These are phyloP conservation scores for Talaromyces nanjingensis DNA, from an alignment of 495 filamentous ascomycete genomes.

Conservation along the genomic window DNA sequence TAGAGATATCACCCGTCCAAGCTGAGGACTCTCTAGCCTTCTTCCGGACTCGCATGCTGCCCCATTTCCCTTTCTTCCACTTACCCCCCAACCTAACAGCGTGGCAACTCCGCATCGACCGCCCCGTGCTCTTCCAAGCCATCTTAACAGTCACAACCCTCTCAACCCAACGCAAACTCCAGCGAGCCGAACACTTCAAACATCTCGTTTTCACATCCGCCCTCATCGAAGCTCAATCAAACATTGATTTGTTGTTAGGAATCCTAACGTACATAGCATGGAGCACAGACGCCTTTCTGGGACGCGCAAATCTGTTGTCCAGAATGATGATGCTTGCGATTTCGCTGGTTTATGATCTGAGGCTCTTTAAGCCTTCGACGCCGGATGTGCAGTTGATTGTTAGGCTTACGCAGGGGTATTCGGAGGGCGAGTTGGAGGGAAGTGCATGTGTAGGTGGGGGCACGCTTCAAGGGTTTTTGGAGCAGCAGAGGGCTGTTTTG, in stretches of 20 bases:
- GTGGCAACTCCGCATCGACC: conserved; percentile 18
- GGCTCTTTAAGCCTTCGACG: conserved; percentile 19
- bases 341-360: conserved; percentile 21
- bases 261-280: conserved; percentile 23
- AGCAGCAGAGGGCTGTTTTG: conserved; percentile 19
- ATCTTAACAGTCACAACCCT: conserved; percentile 19
- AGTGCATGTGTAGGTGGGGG: conserved; percentile 2
- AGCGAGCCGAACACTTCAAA: conserved; percentile 19
- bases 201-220: conserved; percentile 16
- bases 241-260: conserved; percentile 23
- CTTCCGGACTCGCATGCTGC: conserved; percentile 35
- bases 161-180: conserved; percentile 18
- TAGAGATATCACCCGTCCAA: conserved; percentile 18
- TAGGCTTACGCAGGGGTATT: conserved; percentile 19
- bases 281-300: conserved; percentile 28
- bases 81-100: conserved; percentile 16
- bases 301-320: conserved; percentile 19
- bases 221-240: conserved; percentile 19
- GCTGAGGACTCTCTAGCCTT: conserved; percentile 27
- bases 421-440: conserved; percentile 9
- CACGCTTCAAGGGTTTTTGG: conserved; percentile 16
- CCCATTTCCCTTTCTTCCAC: conserved; percentile 35
- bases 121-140: conserved; percentile 20
- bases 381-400: conserved; percentile 19
- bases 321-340: conserved; percentile 26